Conservation (phyloP, 192 early-diverging fungal genomes). For the Lunasporangiospora selenospora region DNA sequence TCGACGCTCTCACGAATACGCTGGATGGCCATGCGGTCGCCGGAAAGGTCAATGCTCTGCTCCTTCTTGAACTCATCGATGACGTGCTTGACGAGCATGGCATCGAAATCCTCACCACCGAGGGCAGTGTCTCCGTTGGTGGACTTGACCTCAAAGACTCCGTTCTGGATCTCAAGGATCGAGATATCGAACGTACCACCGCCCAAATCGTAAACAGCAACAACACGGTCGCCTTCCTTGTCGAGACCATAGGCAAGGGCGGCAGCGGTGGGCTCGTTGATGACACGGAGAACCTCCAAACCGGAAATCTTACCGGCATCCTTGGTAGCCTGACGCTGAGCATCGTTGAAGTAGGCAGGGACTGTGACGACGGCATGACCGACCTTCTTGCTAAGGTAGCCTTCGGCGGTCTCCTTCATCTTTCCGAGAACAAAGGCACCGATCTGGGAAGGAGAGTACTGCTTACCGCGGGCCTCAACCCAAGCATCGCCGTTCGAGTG, state of each 20-base stretch:
- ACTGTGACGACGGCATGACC: conserved; percentile 96
- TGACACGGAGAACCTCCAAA: conserved; percentile 88
- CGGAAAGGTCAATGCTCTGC: conserved; percentile 81
- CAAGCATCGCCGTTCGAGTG: conserved; percentile 98
- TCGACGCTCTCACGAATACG: conserved; percentile 96
- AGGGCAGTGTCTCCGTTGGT: conserved; percentile 97
- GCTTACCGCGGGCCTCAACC: conserved; percentile 95
- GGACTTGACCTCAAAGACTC: conserved; percentile 98
- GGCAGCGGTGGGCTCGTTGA: conserved; percentile 95
- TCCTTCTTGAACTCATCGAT: conserved; percentile 95
- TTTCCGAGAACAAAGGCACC: conserved; percentile 95
- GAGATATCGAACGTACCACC: conserved; percentile 99
- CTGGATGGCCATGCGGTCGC: conserved; percentile 95
- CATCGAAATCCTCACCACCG: conserved; percentile 82
- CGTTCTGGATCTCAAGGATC: conserved; percentile 95
- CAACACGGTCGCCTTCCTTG: conserved; percentile 82
- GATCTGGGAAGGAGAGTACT: conserved; percentile 95
- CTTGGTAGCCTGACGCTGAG: conserved; percentile 95
- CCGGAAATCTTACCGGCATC: conserved; percentile 92
- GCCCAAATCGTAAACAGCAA: conserved; percentile 96
- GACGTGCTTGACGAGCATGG: conserved; percentile 76
- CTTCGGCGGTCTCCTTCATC: conserved; percentile 98
- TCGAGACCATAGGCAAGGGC: conserved; percentile 91
- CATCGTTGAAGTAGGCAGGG: conserved; percentile 98
- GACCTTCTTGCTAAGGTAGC: conserved; percentile 78